Evolutionary conservation across 1,284 basidiomycete species (phyloP).

Genomic region (Singerocomus rubriflavus): DNA sequence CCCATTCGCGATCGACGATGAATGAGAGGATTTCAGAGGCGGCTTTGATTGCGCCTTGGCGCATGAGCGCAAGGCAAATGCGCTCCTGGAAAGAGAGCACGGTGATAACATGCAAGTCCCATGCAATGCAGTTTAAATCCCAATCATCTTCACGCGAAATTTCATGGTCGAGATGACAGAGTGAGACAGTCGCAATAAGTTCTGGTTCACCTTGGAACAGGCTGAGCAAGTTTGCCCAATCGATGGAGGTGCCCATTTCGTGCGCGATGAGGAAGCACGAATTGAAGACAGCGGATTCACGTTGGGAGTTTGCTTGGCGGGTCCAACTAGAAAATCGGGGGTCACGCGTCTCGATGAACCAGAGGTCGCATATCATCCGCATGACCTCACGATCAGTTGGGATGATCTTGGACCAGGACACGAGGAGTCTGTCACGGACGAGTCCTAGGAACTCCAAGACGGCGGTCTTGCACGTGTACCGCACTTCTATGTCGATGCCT

Average conservation of each 20-base stretch:
- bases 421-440: slow-evolving; percentile 23
- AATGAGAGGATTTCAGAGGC: slow-evolving; percentile 23
- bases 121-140: slow-evolving; percentile 28
- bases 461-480: slow-evolving; percentile 24
- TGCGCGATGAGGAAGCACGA: slow-evolving; percentile 28
- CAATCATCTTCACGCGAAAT: slow-evolving; percentile 13
- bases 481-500: slow-evolving; percentile 6
- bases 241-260: slow-evolving; percentile 17
- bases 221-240: slow-evolving; percentile 25
- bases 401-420: slow-evolving; percentile 26
- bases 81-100: slow-evolving; percentile 18
- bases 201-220: slow-evolving; percentile 22
- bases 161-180: slow-evolving; percentile 27
- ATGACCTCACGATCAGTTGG: slow-evolving; percentile 26
- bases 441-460: slow-evolving; percentile 29
- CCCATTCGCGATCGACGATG: slow-evolving; percentile 17
- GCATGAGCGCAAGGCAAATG: slow-evolving; percentile 21
- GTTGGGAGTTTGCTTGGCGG: slow-evolving; percentile 13
- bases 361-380: slow-evolving; percentile 30
- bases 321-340: slow-evolving; percentile 25
- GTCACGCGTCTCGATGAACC: slow-evolving; percentile 28
- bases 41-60: slow-evolving; percentile 25
- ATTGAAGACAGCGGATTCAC: slow-evolving; percentile 31
- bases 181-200: slow-evolving; percentile 19
- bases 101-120: slow-evolving; percentile 30